Evolutionary conservation across 495 filamentous ascomycete species (phyloP), one percentile per base, ranked within the genome.

Genomic region (Rostrohypoxylon terebratum): DNA sequence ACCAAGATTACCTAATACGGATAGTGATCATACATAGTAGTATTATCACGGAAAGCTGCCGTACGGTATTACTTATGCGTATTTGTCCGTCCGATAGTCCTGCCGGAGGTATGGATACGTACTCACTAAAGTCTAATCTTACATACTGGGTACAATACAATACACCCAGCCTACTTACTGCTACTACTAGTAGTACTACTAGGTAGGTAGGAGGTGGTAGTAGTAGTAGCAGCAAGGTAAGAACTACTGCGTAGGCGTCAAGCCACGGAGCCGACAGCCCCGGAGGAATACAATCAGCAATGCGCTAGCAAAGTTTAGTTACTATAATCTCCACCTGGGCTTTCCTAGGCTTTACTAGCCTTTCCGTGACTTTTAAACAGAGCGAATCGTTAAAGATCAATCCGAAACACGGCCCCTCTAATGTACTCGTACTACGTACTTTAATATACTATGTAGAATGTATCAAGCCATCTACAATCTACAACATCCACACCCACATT

Each of bases 391-490:
- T 28, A 45, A 25, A 67, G 20, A 47, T 55, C 65, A 69, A 73
- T 63, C 54, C 65, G 60, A 73, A 73, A 73, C 65, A 73, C 34
- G 65, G 11, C 50, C 45, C 16, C 13, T 9, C 18, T 20, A n/a
- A 13, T n/a, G n/a, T n/a, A n/a, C n/a, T n/a, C n/a, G n/a, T n/a
- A n/a, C n/a, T n/a, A n/a, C n/a, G n/a, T n/a, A n/a, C n/a, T n/a
- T n/a, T n/a, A n/a, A n/a, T n/a, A n/a, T n/a, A n/a, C n/a, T n/a
- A n/a, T n/a, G n/a, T n/a, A n/a, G 40, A 61, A 20, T 31, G 45
- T 61, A 38, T 38, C 34, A 38, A 38, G 11, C 11, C 34, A 38
- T 10, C 45, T 21, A 10, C 23, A 57, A 33, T 21, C 31, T 21
- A 31, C 8, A 28, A 28, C 38, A 25, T 40, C 50, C 44, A 20